phyloP scores from a whole-genome alignment of 2,329 filamentous ascomycete species.

The Alternaria sp. region DNA sequence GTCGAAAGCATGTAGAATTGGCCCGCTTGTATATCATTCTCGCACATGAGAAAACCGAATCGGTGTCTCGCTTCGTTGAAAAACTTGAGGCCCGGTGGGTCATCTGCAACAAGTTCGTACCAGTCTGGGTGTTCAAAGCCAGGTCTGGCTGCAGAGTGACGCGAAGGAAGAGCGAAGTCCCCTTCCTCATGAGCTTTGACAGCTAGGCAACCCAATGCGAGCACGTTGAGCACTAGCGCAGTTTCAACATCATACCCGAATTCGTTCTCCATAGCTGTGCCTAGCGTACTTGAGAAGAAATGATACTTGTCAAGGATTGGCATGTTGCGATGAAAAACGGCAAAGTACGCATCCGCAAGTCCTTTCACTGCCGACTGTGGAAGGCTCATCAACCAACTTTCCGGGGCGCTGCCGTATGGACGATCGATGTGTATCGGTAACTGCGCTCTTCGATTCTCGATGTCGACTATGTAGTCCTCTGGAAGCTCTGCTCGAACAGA shows the following conservation, averaged over 20 bases:
- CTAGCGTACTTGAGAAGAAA: constrained; percentile 62
- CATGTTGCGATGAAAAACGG: constrained; percentile 63
- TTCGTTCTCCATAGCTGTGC: constrained; percentile 58
- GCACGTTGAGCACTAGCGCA: constrained; percentile 61
- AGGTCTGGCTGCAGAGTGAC: constrained; percentile 15
- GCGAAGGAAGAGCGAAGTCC: constrained; percentile 56
- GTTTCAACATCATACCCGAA: constrained; percentile 64
- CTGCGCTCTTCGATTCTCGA: constrained; percentile 58
- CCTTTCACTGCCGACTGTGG: constrained; percentile 61
- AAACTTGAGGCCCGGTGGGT: constrained; percentile 60
- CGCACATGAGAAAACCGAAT: constrained; percentile 61
- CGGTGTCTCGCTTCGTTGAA: constrained; percentile 64
- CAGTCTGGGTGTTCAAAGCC: constrained; percentile 45
- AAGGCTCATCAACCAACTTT: constrained; percentile 58
- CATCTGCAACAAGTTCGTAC: constrained; percentile 47
- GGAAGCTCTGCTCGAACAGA: constrained; percentile 51
- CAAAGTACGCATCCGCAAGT: constrained; percentile 63
- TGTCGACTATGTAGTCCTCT: constrained; percentile 60
- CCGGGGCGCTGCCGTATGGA: constrained; percentile 46
- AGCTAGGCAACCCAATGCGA: constrained; percentile 62
- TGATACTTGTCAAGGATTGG: constrained; percentile 63
- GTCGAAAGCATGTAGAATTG: constrained; percentile 64
- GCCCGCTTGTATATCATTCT: constrained; percentile 61
- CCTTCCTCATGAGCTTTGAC: constrained; percentile 61
- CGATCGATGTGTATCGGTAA: constrained; percentile 52